Conservation (phyloP, 306 rosid genomes). For the Sesbania bispinosa region DNA sequence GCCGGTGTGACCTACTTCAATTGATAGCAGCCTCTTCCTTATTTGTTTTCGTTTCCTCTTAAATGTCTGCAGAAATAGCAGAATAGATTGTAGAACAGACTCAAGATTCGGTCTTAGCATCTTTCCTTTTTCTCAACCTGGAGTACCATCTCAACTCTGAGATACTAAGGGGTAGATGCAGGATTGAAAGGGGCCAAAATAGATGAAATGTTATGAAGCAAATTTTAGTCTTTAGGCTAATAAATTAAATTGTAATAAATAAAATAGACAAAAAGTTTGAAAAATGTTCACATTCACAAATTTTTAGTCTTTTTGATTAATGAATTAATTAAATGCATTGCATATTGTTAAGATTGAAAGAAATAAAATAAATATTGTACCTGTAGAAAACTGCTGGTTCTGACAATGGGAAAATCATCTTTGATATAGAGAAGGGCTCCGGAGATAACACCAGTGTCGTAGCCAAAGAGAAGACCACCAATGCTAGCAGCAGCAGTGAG, state of each 20-base stretch:
- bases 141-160: neutral
- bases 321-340: too few species aligned
- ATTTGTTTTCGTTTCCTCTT: neutral
- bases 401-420: slow-evolving; percentile 34
- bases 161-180: neutral
- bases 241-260: too few species aligned
- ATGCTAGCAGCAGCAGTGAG: slow-evolving; percentile 45
- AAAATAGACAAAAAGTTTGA: too few species aligned
- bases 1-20: neutral
- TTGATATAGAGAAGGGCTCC: slow-evolving; percentile 50
- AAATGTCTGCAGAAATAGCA: neutral
- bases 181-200: neutral
- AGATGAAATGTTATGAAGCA: neutral
- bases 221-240: neutral
- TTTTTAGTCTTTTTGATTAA: too few species aligned
- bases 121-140: neutral
- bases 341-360: neutral
- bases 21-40: slow-evolving; percentile 6
- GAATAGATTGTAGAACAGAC: neutral
- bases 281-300: too few species aligned
- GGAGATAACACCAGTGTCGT: slow-evolving; percentile 49
- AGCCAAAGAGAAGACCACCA: slow-evolving; percentile 46
- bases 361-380: slow-evolving; percentile 3
- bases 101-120: slow-evolving; percentile 2
- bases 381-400: slow-evolving; percentile 33